Conservation (phyloP, 129 eudicot species). For the Tanacetum coccineum region DNA sequence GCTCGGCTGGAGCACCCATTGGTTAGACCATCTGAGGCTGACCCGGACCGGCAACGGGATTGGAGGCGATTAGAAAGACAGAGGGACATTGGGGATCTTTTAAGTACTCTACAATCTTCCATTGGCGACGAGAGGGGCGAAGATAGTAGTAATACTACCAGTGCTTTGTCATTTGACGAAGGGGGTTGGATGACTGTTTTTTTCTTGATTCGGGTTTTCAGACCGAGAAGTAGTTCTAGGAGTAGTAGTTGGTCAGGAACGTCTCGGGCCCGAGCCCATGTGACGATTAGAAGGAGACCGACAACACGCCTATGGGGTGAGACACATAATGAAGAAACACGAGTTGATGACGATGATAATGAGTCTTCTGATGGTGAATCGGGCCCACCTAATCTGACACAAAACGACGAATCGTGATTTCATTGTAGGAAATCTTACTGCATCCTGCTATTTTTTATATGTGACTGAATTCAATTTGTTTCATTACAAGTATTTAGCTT, state of each 20-base stretch:
- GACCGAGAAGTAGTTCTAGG: constrained; percentile 47
- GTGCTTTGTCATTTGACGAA: constrained; percentile 51
- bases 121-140: constrained; percentile 62
- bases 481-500: background rate
- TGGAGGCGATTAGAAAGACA: constrained; percentile 89
- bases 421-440: constrained; percentile 13
- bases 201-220: constrained; percentile 65
- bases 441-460: background rate
- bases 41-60: constrained; percentile 76
- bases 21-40: constrained; percentile 76
- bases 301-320: constrained; percentile 75
- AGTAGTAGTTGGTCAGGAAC: constrained; percentile 67
- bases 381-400: constrained; percentile 32
- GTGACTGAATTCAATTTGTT: background rate
- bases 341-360: constrained; percentile 49
- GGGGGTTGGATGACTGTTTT: constrained; percentile 78
- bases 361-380: constrained; percentile 56
- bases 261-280: constrained; percentile 56
- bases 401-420: constrained; percentile 34
- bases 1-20: constrained; percentile 74
- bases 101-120: constrained; percentile 72
- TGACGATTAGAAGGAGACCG: constrained; percentile 64
- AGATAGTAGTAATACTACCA: constrained; percentile 25
- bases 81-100: constrained; percentile 76
- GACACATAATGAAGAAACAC: constrained; percentile 50